Evolutionary conservation across 2,329 filamentous ascomycete genomes (phyloP).

Genomic region (Davidsoniella neocaledoniae): DNA sequence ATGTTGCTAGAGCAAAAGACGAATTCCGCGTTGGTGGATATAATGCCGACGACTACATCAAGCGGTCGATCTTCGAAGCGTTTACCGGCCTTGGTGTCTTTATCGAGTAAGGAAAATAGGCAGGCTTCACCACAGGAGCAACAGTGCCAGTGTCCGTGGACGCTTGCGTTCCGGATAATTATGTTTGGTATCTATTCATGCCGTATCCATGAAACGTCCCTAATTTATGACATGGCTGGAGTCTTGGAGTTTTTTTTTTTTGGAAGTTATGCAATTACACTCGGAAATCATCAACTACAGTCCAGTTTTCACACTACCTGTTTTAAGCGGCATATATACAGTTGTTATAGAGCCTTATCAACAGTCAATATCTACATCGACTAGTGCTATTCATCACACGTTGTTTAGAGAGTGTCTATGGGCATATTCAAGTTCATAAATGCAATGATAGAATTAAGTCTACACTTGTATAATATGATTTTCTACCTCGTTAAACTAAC

Average conservation of each 20-base stretch:
- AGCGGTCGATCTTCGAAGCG: conserved; percentile 67
- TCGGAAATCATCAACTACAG: too few relatives aligned
- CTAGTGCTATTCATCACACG: too few relatives aligned
- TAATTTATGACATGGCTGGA: background rate
- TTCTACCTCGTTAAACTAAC: background rate
- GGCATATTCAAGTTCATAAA: too few relatives aligned
- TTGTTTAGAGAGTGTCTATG: too few relatives aligned
- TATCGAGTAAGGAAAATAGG: conserved; percentile 55
- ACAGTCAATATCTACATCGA: background rate
- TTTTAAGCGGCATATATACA: too few relatives aligned
- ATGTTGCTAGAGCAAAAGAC: conserved; percentile 46
- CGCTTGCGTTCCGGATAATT: background rate
- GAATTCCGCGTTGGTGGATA: conserved; percentile 66
- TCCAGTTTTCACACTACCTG: too few relatives aligned
- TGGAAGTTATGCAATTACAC: too few relatives aligned
- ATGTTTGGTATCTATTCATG: background rate
- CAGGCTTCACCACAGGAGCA: conserved; percentile 14
- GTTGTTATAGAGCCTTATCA: background rate
- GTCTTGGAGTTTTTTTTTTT: conserved; percentile 4
- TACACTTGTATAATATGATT: too few relatives aligned
- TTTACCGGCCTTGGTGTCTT: conserved; percentile 83
- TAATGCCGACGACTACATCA: conserved; percentile 64
- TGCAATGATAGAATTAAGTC: too few relatives aligned
- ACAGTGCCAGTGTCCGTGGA: background rate
- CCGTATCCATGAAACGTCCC: background rate